Conservation (phyloP, 2,329 filamentous ascomycete genomes). For the Metarhizium anisopliae region DNA sequence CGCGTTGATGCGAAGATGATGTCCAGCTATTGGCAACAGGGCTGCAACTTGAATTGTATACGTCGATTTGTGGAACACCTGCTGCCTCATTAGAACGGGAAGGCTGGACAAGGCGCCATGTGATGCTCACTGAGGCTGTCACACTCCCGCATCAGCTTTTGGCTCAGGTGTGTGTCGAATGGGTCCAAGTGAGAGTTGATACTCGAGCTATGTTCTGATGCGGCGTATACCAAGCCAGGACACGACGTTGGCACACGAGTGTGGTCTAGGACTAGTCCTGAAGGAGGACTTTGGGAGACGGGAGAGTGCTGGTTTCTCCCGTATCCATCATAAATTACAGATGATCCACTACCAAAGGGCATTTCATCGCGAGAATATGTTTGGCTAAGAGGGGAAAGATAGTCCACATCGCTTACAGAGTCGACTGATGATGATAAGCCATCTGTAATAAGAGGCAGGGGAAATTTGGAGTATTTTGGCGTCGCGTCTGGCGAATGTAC, state of each 20-base stretch:
- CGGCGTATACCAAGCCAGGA: constrained; percentile 51
- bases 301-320: constrained; percentile 40
- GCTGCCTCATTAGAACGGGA: constrained; percentile 28
- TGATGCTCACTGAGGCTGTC: constrained; percentile 44
- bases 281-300: constrained; percentile 45
- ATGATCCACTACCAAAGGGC: constrained; percentile 45
- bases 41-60: constrained; percentile 40
- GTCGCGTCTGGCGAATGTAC: constrained; percentile 23
- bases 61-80: constrained; percentile 44
- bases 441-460: constrained; percentile 37
- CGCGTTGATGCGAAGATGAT: constrained; percentile 26
- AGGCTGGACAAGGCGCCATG: constrained; percentile 24
- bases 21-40: constrained; percentile 40
- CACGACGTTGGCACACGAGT: constrained; percentile 48
- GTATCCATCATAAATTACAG: constrained; percentile 49
- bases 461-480: constrained; percentile 35
- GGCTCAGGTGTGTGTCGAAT: constrained; percentile 46
- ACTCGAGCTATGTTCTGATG: constrained; percentile 51
- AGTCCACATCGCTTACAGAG: constrained; percentile 53
- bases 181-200: constrained; percentile 50
- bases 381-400: constrained; percentile 52
- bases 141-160: constrained; percentile 45
- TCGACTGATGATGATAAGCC: constrained; percentile 47
- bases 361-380: constrained; percentile 49
- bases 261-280: constrained; percentile 47